phyloP scores from a whole-genome alignment of 192 early-diverging fungal species.

The Backusella psychrophila region DNA sequence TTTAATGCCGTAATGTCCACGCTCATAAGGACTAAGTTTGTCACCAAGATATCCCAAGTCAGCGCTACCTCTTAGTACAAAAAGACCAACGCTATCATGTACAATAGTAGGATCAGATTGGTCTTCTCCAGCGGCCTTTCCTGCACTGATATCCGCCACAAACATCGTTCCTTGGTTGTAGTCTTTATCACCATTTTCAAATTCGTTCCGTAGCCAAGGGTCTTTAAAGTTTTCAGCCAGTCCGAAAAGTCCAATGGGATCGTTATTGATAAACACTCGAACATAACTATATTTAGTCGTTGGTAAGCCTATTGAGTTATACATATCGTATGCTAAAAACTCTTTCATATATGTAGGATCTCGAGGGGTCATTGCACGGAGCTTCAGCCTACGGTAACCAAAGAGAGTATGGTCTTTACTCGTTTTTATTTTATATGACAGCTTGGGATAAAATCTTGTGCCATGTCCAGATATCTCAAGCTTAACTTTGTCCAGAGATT shows the following conservation, averaged over 20 bases:
- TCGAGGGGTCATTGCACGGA: background rate
- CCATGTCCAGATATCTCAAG: background rate
- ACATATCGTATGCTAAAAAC: background rate
- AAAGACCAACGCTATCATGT: too few relatives aligned
- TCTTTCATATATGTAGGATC: conserved; percentile 1
- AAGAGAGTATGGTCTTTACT: background rate
- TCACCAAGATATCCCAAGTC: background rate
- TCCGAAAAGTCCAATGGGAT: conserved; percentile 9
- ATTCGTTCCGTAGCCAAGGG: conserved; percentile 27
- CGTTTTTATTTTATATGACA: conserved; percentile 1
- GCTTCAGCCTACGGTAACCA: background rate
- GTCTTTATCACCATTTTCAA: conserved; percentile 26
- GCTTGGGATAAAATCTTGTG: background rate
- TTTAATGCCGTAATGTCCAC: background rate
- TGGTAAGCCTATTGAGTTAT: background rate
- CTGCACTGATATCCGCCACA: background rate
- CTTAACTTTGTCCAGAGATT: background rate
- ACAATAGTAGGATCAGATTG: background rate
- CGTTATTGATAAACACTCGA: background rate
- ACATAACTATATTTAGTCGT: background rate
- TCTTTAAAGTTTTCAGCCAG: conserved; percentile 28
- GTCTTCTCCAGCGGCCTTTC: background rate
- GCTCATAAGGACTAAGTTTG: background rate
- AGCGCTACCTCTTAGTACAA: background rate
- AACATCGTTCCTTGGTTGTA: conserved; percentile 6